Evolutionary conservation across 352 stramenopile species (phyloP), one percentile per base, ranked within the genome.

Genomic region (Thalassiosira exigua): DNA sequence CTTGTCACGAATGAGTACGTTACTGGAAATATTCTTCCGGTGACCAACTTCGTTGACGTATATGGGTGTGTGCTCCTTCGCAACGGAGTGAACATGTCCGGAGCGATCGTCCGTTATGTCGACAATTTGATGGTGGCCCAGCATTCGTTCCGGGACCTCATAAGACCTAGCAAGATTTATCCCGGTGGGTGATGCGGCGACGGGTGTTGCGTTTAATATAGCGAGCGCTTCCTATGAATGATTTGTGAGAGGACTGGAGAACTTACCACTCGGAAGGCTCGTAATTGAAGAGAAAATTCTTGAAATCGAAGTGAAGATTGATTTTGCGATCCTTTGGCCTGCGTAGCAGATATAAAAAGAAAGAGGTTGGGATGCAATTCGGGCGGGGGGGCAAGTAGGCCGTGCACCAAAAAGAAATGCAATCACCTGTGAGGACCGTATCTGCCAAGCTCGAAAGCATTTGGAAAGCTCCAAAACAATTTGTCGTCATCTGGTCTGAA

Each of bases 11-110:
- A 79, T 76, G 39, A 56, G 56, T 1, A 92, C 81, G 69, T 89
- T 93, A 42, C 80, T 56, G 42, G 79, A 57, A 1, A 88, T 33
- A 21, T 68, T 57, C 42, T 32, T 27, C 58, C 79, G 41, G 54
- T 91, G 74, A 12, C 88, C 88, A 27, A 89, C 75, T 85, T 93
- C 88, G 69, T 93, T 93, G 1, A 93, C 86, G 66, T 93, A 91
- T 65, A 89, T 87, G 22, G 84, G 52, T 24, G 85, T 73, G 42
- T 87, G 60, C 44, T 71, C n/a, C 48, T 67, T 74, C 1, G 88
- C 86, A 51, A 77, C n/a, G 21, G 29, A 39, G 64, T 93, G 88
- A 14, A 87, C 39, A 41, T 85, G 57, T 27, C 88, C 88, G 2
- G 88, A 92, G 1, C 53, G 12, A 58, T 93, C 86, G 72, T 89